These are phyloP conservation scores for Lentithecium fluviatile DNA, from an alignment of 495 filamentous ascomycete species.

Conservation along the genomic window DNA sequence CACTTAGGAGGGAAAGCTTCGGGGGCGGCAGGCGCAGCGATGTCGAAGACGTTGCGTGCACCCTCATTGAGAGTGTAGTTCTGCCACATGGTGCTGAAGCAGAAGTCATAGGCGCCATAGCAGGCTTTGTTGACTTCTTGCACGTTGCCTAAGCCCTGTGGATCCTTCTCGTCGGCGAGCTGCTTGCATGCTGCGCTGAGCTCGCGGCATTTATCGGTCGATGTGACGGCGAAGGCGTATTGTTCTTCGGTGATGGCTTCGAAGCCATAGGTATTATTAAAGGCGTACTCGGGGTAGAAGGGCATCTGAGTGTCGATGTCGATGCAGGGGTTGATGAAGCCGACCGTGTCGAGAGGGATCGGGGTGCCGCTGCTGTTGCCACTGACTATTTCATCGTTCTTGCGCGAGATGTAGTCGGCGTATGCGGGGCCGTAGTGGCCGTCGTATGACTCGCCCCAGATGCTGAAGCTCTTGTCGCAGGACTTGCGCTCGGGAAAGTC, in stretches of 20 bases:
- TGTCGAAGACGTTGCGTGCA: slow-evolving; percentile 17
- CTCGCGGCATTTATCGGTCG: slow-evolving; percentile 33
- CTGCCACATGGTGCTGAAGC: too few species aligned
- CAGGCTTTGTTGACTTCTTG: slow-evolving; percentile 15
- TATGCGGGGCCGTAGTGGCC: too few species aligned
- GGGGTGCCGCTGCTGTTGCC: background rate
- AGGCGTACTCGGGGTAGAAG: slow-evolving; percentile 21
- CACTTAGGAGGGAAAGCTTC: slow-evolving; percentile 15
- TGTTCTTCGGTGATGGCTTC: slow-evolving; percentile 40
- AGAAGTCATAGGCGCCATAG: slow-evolving; percentile 8
- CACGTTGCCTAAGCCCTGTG: slow-evolving; percentile 5
- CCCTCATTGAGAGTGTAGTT: background rate
- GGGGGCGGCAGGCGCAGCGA: slow-evolving; percentile 1
- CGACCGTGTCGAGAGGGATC: slow-evolving; percentile 24
- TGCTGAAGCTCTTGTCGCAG: slow-evolving; percentile 2
- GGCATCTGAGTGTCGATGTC: slow-evolving; percentile 16
- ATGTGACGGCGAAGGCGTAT: slow-evolving; percentile 4
- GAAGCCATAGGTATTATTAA: slow-evolving; percentile 30
- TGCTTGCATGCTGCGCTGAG: slow-evolving; percentile 2
- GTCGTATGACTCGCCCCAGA: slow-evolving; percentile 9
- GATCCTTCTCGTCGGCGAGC: too few species aligned
- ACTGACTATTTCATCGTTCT: too few species aligned
- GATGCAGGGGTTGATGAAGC: slow-evolving; percentile 24
- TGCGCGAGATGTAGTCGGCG: too few species aligned
- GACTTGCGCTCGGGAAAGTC: slow-evolving; percentile 1